Conservation (phyloP, 768 basidiomycete genomes). For the Collybiopsis confluens region DNA sequence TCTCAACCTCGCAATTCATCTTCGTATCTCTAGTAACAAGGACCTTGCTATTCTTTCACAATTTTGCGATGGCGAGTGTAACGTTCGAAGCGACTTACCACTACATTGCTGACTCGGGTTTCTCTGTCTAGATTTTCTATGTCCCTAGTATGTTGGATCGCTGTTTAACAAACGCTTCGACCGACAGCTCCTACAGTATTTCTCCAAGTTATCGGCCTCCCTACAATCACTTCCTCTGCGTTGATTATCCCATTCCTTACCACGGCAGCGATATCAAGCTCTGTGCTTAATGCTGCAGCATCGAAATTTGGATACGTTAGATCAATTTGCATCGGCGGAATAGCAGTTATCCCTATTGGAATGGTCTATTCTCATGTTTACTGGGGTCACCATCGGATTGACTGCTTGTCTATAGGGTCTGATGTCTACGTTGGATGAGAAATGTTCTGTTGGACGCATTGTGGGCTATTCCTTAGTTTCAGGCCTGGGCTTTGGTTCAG, state of each 20-base stretch:
- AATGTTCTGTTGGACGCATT: slow-evolving; percentile 15
- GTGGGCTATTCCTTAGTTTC: slow-evolving; percentile 19
- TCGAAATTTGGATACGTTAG: slow-evolving; percentile 13
- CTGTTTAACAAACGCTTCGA: neutral
- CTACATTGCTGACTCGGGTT: neutral
- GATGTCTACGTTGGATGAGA: slow-evolving; percentile 20
- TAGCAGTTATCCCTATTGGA: slow-evolving; percentile 17
- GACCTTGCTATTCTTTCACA: slow-evolving; percentile 21
- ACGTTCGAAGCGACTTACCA: neutral
- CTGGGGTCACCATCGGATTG: neutral
- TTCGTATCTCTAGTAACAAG: slow-evolving; percentile 12
- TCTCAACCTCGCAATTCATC: neutral
- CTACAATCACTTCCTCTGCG: slow-evolving; percentile 16
- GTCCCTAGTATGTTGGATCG: slow-evolving; percentile 13
- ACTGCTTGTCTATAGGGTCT: slow-evolving; percentile 13
- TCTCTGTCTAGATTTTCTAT: slow-evolving; percentile 17
- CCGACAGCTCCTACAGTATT: slow-evolving; percentile 12
- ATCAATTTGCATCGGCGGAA: slow-evolving; percentile 10
- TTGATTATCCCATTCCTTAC: slow-evolving; percentile 20
- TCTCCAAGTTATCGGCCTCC: slow-evolving; percentile 20
- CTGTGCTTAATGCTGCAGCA: slow-evolving; percentile 12
- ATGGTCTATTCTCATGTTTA: slow-evolving; percentile 12
- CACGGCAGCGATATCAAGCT: slow-evolving; percentile 17
- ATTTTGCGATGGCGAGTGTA: slow-evolving; percentile 17
- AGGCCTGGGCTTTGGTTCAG: slow-evolving; percentile 21